These are phyloP conservation scores for Haplosporangium gracile DNA, from an alignment of 192 early-diverging fungal genomes.

Conservation along the genomic window DNA sequence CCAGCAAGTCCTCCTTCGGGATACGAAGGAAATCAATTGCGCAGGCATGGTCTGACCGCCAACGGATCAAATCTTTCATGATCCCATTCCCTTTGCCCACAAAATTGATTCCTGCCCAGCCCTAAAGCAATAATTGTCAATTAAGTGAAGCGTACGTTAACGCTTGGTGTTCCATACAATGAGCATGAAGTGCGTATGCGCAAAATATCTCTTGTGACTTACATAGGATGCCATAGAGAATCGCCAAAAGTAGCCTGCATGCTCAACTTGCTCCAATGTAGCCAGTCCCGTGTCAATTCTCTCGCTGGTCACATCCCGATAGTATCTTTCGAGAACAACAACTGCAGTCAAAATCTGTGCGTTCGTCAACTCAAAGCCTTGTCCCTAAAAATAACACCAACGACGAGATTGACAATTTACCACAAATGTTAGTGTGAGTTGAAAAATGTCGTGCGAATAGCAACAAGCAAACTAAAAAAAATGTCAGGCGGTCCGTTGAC, in stretches of 20 bases:
- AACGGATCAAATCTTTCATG: constrained; percentile 73
- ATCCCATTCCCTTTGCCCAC: constrained; percentile 77
- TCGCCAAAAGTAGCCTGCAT: constrained; percentile 61
- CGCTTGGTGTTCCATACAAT: not conserved
- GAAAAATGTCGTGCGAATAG: no score
- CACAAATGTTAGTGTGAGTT: no score
- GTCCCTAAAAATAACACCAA: constrained; percentile 58
- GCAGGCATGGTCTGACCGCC: constrained; percentile 74
- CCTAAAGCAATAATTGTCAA: constrained; percentile 27
- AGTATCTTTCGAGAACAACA: constrained; percentile 74
- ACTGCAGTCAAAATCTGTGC: constrained; percentile 74
- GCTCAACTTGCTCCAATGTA: constrained; percentile 53
- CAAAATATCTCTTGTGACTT: constrained; percentile 25
- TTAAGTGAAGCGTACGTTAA: not conserved
- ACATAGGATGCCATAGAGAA: constrained; percentile 62
- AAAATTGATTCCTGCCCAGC: constrained; percentile 81
- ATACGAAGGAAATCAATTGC: constrained; percentile 74
- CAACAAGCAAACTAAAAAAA: not conserved
- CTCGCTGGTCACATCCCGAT: constrained; percentile 61
- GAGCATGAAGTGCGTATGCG: not conserved
- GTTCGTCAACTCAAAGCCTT: constrained; percentile 79
- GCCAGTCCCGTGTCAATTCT: constrained; percentile 58
- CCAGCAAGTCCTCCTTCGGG: constrained; percentile 72
- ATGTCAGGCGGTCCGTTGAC: not conserved
- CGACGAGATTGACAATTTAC: no score